Conservation (phyloP, 306 rosid genomes). For the Boehmeria nivea region DNA sequence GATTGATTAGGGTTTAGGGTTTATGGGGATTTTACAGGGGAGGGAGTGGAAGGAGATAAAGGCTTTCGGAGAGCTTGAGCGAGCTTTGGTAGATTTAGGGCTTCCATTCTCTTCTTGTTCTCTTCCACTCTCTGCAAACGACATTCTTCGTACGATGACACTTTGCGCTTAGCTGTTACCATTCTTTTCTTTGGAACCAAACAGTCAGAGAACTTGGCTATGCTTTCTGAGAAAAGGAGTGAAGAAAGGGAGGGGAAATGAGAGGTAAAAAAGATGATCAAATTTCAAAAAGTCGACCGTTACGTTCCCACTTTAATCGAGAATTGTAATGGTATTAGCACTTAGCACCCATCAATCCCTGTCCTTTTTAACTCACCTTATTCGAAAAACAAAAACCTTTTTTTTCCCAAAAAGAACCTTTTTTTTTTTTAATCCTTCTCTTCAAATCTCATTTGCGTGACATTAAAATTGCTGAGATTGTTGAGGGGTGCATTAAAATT, state of each 20-base stretch:
- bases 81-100: constrained; percentile 56
- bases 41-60: constrained; percentile 40
- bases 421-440: too few species aligned
- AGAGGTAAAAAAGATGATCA: not conserved
- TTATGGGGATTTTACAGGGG: constrained; percentile 37
- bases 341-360: too few species aligned
- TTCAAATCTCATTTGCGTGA: too few species aligned
- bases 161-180: constrained; percentile 27
- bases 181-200: constrained; percentile 17
- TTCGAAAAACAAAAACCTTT: too few species aligned
- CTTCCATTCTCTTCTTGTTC: constrained; percentile 68
- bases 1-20: not conserved
- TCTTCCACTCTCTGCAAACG: constrained; percentile 67
- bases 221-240: not conserved
- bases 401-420: too few species aligned
- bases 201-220: not conserved
- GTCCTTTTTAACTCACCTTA: too few species aligned
- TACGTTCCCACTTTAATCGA: constrained; percentile 26
- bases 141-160: constrained; percentile 50
- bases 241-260: not conserved
- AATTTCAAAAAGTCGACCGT: constrained; percentile 37
- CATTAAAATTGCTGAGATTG: too few species aligned
- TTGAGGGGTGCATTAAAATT: too few species aligned
- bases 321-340: not conserved
- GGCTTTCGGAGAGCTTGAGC: constrained; percentile 47